phyloP scores from a whole-genome alignment of 805 yeast genomes.

The Ogataea saltuana region DNA sequence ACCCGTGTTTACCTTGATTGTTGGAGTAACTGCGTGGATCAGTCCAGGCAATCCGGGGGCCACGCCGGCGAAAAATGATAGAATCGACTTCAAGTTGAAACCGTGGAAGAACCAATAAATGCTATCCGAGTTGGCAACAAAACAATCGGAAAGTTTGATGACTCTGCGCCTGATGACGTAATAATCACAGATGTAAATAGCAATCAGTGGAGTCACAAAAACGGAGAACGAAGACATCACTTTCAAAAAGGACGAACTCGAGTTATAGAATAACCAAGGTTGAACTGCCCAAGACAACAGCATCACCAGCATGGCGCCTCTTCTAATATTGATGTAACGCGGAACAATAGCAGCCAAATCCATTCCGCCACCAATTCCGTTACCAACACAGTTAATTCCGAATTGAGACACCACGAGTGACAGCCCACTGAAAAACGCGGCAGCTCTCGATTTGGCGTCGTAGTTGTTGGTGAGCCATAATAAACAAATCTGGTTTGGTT shows the following conservation, averaged over 20 bases:
- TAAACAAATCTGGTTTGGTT: conserved; percentile 42
- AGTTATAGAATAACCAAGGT: conserved; percentile 43
- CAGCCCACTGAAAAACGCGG: conserved; percentile 46
- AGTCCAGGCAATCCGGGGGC: conserved; percentile 54
- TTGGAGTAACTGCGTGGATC: conserved; percentile 23
- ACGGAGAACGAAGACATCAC: conserved; percentile 25
- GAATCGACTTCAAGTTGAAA: conserved; percentile 59
- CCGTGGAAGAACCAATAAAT: conserved; percentile 59
- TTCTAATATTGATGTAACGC: conserved; percentile 41
- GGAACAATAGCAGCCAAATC: conserved; percentile 52
- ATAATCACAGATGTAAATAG: conserved; percentile 65
- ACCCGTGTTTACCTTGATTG: conserved; percentile 40
- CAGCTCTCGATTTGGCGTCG: conserved; percentile 43
- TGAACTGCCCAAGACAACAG: conserved; percentile 37
- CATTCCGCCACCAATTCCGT: conserved; percentile 49
- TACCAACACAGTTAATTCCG: conserved; percentile 40
- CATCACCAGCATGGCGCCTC: conserved; percentile 47
- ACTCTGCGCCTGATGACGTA: conserved; percentile 55
- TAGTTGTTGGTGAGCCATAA: conserved; percentile 37
- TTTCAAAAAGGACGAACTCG: conserved; percentile 36
- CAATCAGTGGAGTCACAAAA: conserved; percentile 67
- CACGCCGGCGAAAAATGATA: conserved; percentile 43
- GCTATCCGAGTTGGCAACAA: conserved; percentile 41
- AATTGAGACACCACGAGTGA: conserved; percentile 40
- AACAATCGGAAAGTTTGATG: conserved; percentile 54